A percentile compares a stretch with the other conserved stretches of the same genome.
Evolutionary conservation across 345 rosid species (phyloP).

Genomic region (Salix purpurea): DNA sequence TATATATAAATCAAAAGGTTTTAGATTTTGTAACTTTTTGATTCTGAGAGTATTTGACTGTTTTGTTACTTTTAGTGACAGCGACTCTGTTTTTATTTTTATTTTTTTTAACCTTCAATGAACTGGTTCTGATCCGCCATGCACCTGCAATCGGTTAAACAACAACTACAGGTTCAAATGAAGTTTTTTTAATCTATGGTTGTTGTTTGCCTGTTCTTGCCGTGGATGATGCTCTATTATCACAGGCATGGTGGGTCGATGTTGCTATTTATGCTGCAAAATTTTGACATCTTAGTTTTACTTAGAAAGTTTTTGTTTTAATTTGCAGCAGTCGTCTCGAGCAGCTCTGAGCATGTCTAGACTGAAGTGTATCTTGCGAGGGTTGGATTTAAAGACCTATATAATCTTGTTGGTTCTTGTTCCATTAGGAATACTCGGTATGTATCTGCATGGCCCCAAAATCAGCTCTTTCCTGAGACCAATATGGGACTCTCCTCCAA

Average conservation of each 20-base stretch:
- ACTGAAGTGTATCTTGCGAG: slow-evolving; percentile 49
- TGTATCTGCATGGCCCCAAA: slow-evolving; percentile 65
- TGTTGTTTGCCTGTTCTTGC: background rate
- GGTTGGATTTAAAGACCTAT: slow-evolving; percentile 41
- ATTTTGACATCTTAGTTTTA: background rate
- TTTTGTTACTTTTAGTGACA: background rate
- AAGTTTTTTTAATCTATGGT: background rate
- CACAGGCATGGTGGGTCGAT: background rate
- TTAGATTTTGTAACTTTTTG: background rate
- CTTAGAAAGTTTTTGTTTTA: slow-evolving; percentile 10
- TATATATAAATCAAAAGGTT: background rate
- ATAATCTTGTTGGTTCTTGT: slow-evolving; percentile 33
- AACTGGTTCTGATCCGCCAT: too few species aligned
- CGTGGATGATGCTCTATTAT: background rate
- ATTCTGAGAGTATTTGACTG: background rate
- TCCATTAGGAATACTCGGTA: slow-evolving; percentile 41
- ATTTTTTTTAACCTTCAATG: too few species aligned
- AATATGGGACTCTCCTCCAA: slow-evolving; percentile 64
- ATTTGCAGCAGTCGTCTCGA: slow-evolving; percentile 40
- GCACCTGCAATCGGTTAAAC: too few species aligned
- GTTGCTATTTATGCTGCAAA: background rate
- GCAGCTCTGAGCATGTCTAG: slow-evolving; percentile 48
- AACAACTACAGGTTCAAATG: too few species aligned
- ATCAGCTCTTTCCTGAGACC: slow-evolving; percentile 64
- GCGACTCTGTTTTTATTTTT: background rate